Evolutionary conservation across 2,329 filamentous ascomycete genomes (phyloP).

Genomic region (Colletotrichum phormii): DNA sequence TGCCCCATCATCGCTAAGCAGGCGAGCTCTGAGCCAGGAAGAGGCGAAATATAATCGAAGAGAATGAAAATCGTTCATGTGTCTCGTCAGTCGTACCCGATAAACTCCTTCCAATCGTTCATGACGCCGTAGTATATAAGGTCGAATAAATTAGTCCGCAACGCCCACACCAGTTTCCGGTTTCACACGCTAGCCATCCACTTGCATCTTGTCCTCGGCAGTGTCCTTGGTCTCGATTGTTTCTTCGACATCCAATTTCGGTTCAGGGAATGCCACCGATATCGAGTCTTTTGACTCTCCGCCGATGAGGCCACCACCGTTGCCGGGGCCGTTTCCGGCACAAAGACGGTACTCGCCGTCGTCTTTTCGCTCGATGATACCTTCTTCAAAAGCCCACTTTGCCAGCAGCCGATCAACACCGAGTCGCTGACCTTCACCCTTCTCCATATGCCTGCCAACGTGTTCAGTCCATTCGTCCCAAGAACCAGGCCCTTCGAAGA

Average conservation of each 20-base stretch:
- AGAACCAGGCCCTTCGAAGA: conserved; percentile 77
- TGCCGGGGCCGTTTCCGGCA: conserved; percentile 50
- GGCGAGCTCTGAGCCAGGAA: conserved; percentile 13
- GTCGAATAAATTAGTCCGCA: conserved; percentile 19
- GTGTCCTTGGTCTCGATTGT: not conserved
- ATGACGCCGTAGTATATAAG: conserved; percentile 30
- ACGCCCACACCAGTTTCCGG: conserved; percentile 17
- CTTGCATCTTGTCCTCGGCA: conserved; percentile 16
- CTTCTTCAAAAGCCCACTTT: conserved; percentile 72
- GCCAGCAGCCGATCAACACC: conserved; percentile 69
- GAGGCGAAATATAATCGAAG: conserved; percentile 16
- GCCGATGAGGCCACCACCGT: conserved; percentile 2
- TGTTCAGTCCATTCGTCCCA: conserved; percentile 97
- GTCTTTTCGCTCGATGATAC: conserved; percentile 69
- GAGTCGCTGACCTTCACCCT: conserved; percentile 68
- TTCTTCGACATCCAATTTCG: conserved; percentile 29
- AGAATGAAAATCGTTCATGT: conserved; percentile 31
- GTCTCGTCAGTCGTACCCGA: conserved; percentile 34
- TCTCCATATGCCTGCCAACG: conserved; percentile 89
- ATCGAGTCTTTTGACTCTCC: conserved; percentile 39
- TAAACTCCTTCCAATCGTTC: conserved; percentile 22
- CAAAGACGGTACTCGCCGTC: conserved; percentile 69
- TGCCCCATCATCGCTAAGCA: not conserved
- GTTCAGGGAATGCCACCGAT: conserved; percentile 33
- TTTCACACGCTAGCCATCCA: conserved; percentile 20